Evolutionary conservation across 2,329 filamentous ascomycete species (phyloP), one percentile per base, ranked within the genome.

Genomic region (Cryphonectria carpinicola): DNA sequence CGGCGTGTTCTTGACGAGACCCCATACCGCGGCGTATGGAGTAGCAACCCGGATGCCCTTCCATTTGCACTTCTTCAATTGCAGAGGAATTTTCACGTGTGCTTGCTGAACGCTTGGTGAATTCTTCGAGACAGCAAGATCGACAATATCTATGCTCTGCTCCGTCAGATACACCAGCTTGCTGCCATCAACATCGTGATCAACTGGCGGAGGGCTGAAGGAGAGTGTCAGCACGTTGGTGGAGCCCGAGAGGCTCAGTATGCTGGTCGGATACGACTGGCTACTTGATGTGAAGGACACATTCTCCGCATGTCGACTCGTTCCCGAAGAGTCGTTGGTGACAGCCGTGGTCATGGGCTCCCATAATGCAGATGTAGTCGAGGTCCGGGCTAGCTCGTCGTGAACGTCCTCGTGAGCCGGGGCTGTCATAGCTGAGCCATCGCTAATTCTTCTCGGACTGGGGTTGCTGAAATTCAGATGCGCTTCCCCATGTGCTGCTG

Each of bases 21-120:
- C 69, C 69, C 69, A 70, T 25, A 68, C 17, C 25, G 67, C 69
- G 41, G 67, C 22, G 4, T 70, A 70, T 14, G 60, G 46, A 28
- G 62, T 43, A 17, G 69, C 39, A 37, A 68, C 39, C n/a, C 67
- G 64, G 39, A 70, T 68, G 2, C 65, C 69, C n/a, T 43, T 43
- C 69, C 69, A 71, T 1, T 22, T 35, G 41, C 64, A 60, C 22
- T 56, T 43, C 17, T 13, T 65, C 17, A 58, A 19, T 6, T 32
- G 28, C 43, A 37, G 66, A 49, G 37, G n/a, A 25, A 67, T n/a
- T 60, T 28, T 35, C 28, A 13, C 14, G 10, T 35, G 37, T 4
- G 35, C 32, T 17, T 25, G 63, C 39, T 13, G 52, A 32, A 11
- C 32, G 25, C 17, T 19, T 13, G 19, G 7, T 35, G n/a, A 43